These are phyloP conservation scores for Pythium sp. DNA, from an alignment of 352 stramenopile species.

Conservation along the genomic window DNA sequence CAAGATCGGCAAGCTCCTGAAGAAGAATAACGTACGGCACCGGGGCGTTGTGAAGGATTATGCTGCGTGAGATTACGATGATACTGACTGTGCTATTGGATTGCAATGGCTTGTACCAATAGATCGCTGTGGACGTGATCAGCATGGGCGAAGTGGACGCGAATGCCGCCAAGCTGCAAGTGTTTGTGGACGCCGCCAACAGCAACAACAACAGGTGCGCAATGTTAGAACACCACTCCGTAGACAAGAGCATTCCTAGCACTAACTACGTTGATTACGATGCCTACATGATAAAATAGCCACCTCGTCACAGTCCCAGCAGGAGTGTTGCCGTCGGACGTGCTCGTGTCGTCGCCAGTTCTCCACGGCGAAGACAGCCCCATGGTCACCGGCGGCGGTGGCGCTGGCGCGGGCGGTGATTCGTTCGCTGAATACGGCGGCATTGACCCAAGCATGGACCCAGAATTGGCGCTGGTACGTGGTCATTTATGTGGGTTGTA, in stretches of 20 bases:
- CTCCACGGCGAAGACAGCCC: constrained; percentile 86
- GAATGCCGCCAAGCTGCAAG: constrained; percentile 87
- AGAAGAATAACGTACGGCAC: constrained; percentile 96
- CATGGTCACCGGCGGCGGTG: constrained; percentile 39
- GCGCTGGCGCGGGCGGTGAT: constrained; percentile 40
- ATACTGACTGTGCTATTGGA: background rate
- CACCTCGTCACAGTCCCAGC: constrained; percentile 97
- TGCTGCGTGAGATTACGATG: background rate
- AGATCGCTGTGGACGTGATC: constrained; percentile 97
- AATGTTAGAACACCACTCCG: background rate
- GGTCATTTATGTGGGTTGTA: background rate
- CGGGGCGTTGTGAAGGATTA: background rate
- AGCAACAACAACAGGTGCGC: constrained; percentile 86
- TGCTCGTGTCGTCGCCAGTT: constrained; percentile 95
- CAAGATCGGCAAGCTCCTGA: constrained; percentile 98
- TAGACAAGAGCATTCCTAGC: background rate
- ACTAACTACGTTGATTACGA: background rate
- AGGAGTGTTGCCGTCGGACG: constrained; percentile 96
- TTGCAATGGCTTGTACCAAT: constrained; percentile 8
- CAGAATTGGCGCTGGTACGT: constrained; percentile 95
- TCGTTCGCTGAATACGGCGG: constrained; percentile 94
- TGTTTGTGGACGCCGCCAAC: constrained; percentile 92
- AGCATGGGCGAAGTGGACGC: constrained; percentile 95
- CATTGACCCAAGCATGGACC: constrained; percentile 98
- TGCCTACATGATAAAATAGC: constrained; percentile 19